These are phyloP conservation scores for Lactarius pseudohatsudake DNA, from an alignment of 768 basidiomycete species.

Conservation along the genomic window DNA sequence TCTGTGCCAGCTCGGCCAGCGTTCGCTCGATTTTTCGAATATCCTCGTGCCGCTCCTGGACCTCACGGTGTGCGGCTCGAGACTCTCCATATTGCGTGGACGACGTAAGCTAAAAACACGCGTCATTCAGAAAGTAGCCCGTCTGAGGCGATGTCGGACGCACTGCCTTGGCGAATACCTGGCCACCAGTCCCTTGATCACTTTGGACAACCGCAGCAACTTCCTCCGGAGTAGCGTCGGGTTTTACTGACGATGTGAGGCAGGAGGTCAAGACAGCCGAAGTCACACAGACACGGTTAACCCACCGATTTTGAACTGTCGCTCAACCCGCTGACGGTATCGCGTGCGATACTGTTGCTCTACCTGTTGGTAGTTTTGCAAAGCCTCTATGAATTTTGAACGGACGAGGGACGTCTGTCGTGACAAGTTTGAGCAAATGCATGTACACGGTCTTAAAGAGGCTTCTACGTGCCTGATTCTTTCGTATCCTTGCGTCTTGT, in stretches of 20 bases:
- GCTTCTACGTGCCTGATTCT: slow-evolving; percentile 60
- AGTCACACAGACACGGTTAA: slow-evolving; percentile 2
- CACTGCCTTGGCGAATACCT: slow-evolving; percentile 91
- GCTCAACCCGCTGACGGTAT: slow-evolving; percentile 79
- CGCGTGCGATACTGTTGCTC: slow-evolving; percentile 77
- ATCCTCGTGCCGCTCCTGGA: slow-evolving; percentile 86
- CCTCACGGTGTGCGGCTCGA: slow-evolving; percentile 79
- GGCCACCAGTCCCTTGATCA: slow-evolving; percentile 60
- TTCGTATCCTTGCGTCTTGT: slow-evolving; percentile 71
- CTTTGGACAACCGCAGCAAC: slow-evolving; percentile 84
- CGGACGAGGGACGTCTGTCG: slow-evolving; percentile 31
- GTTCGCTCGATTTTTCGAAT: slow-evolving; percentile 84
- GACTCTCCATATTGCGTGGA: slow-evolving; percentile 86
- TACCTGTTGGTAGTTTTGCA: slow-evolving; percentile 81
- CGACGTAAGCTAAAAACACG: slow-evolving; percentile 54
- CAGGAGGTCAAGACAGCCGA: not conserved
- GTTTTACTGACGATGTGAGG: slow-evolving; percentile 63
- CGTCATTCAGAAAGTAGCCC: not conserved
- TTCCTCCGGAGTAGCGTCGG: slow-evolving; percentile 89
- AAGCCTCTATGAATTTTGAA: slow-evolving; percentile 73
- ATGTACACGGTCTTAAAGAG: not conserved
- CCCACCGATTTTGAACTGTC: slow-evolving; percentile 85
- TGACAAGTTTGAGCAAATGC: not conserved
- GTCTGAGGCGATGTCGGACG: slow-evolving; percentile 24
- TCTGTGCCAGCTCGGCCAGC: slow-evolving; percentile 81